Evolutionary conservation across 2,329 filamentous ascomycete genomes (phyloP), one percentile per base, ranked within the genome.

Genomic region (Chaetomium strumarium): DNA sequence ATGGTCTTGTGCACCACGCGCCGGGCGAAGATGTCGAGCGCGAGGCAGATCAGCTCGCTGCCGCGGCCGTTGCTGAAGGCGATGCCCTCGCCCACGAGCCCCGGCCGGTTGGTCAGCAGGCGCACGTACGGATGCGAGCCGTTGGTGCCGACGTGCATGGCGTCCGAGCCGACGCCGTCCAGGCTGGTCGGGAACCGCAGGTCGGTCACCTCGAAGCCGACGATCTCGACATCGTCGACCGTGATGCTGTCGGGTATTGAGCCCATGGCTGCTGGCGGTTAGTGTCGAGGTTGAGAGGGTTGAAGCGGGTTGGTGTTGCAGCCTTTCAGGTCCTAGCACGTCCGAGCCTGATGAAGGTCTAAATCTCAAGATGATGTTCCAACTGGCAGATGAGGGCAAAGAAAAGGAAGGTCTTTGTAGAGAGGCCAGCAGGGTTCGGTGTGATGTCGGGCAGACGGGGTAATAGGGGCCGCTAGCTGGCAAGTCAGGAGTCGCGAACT

Each of bases 141-240:
- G 71, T 96, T 90, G 56, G 90, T 88, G 2, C 90, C 90, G 3
- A 88, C 87, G 67, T 96, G 96, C 91, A 96, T 96, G 65, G 90
- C 91, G 80, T 96, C 91, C 8, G 89, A 95, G 64, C 90, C 90
- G n/a, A 90, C 95, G 75, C 92, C 93, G 72, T 95, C 90, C 56
- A 96, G 83, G 38, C 90, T 95, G n/a, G 90, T 96, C 69, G 86
- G 86, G 68, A 90, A 90, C 62, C 86, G 82, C 67, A 90, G 84
- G 73, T 90, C 86, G 20, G 33, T 49, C 3, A 49, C 33, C 14
- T 43, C 40, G 39, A 49, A 49, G 31, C 47, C 47, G 40, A 38
- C 11, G 33, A 49, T 49, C 20, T 49, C 47, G 47, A 49, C 47
- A 19, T 43, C 30, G 47, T 49, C 47, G 20, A 49, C n/a, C 11